Evolutionary conservation across 495 filamentous ascomycete species (phyloP).

Genomic region (Hapsidospora chrysogenum): DNA sequence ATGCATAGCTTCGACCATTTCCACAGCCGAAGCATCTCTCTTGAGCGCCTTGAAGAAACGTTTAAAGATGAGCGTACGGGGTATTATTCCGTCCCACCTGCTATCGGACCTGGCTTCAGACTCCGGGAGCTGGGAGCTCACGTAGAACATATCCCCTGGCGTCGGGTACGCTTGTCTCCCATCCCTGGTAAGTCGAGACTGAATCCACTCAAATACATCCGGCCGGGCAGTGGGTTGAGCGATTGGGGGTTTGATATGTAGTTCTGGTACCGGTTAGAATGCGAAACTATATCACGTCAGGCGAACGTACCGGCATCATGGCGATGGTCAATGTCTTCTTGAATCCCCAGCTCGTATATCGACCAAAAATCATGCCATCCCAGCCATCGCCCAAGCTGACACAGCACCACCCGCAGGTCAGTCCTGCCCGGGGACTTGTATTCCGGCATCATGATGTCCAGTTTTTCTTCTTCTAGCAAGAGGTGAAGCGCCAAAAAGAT

Average conservation of each 20-base stretch:
- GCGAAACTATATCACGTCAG: slow-evolving; percentile 5
- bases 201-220: slow-evolving; percentile 48
- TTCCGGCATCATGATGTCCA: slow-evolving; percentile 47
- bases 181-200: slow-evolving; percentile 39
- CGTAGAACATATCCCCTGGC: slow-evolving; percentile 33
- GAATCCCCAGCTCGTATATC: slow-evolving; percentile 57
- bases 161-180: slow-evolving; percentile 35
- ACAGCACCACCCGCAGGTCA: slow-evolving; percentile 51
- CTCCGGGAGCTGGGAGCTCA: slow-evolving; percentile 1
- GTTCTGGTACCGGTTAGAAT: slow-evolving; percentile 6
- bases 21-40: slow-evolving; percentile 18
- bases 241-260: slow-evolving; percentile 6
- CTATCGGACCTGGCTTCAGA: slow-evolving; percentile 3
- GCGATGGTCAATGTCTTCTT: slow-evolving; percentile 15
- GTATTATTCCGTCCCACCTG: slow-evolving; percentile 18
- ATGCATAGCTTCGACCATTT: slow-evolving; percentile 45
- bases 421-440: slow-evolving; percentile 30
- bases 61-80: slow-evolving; percentile 49
- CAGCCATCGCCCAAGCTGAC: slow-evolving; percentile 73
- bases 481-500: slow-evolving; percentile 70
- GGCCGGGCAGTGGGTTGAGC: slow-evolving; percentile 48
- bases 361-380: slow-evolving; percentile 59
- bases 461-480: slow-evolving; percentile 72
- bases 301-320: slow-evolving; percentile 11
- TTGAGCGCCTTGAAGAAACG: slow-evolving; percentile 31